Evolutionary conservation across 306 rosid species (phyloP).

Genomic region (Datisca glomerata): DNA sequence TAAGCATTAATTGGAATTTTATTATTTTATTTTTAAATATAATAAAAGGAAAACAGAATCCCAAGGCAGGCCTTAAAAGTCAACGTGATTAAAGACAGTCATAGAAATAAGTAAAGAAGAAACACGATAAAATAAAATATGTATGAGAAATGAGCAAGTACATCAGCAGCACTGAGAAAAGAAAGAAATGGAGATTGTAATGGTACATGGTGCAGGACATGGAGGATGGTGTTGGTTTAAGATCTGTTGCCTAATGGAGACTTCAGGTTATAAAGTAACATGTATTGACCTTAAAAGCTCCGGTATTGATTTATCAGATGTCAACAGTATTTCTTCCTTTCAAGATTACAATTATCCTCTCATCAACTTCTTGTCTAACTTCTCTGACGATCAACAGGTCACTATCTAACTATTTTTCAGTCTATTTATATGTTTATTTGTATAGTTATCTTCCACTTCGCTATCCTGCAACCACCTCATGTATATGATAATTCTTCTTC

Average conservation of each 20-base stretch:
- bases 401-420: neutral
- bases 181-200: neutral
- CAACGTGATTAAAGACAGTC: too few species aligned
- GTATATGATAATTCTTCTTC: too few species aligned
- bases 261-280: neutral
- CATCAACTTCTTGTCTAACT: neutral
- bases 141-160: too few species aligned
- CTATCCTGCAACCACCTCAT: too few species aligned
- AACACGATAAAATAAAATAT: too few species aligned
- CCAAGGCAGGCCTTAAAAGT: too few species aligned
- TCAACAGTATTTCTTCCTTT: neutral
- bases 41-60: too few species aligned
- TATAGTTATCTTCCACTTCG: neutral
- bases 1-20: too few species aligned
- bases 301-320: neutral
- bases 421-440: neutral
- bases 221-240: constrained; percentile 1
- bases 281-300: neutral
- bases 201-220: constrained; percentile 1
- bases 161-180: too few species aligned
- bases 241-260: neutral
- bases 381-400: neutral
- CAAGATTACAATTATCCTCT: neutral
- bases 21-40: too few species aligned
- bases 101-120: too few species aligned